Evolutionary conservation across 2,329 filamentous ascomycete species (phyloP), one percentile per base, ranked within the genome.

Genomic region (Kalmusia sp.): DNA sequence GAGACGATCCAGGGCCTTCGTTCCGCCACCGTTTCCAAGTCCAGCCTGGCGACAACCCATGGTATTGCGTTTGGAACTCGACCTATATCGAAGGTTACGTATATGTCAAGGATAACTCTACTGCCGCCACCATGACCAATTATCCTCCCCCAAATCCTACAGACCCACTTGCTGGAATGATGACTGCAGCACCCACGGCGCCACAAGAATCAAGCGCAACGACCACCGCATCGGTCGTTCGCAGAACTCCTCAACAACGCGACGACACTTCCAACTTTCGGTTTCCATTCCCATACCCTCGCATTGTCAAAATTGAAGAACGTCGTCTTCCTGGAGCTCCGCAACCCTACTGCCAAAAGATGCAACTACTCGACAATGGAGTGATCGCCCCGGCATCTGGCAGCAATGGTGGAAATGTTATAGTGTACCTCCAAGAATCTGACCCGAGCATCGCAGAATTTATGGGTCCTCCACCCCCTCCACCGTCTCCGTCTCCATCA

Each of bases 51-150:
- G 84, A 88, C 30, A 80, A 79, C 53, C 86, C 87, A 2, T 90
- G 87, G 87, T 87, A 85, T 63, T 90, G 87, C 70, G 84, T 83
- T 68, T 90, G 86, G 86, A 90, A 90, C 65, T 76, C 79, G 12
- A 90, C 87, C 0, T 79, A 85, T 48, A 78, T 89, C 44, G 87
- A 90, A 68, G 83, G 84, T 31, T 89, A 88, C 70, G 80, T 90
- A 40, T 90, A 88, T 63, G 77, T 85, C 48, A 80, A 84, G 49
- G 72, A 84, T 67, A 76, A 83, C 41, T 76, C 80, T 12, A 73
- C 75, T 3, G 69, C 71, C 15, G 72, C 71, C 27, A 65, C 64
- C 4, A 65, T 69, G 21, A 69, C 67, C 8, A 59, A 55, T 15
- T 65, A 65, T 24, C 63, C 67, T 4, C 63, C 68, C 2, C 54